Base-by-base conservation (phyloP, 164 flowering plant genomes). In the Vitis vinifera region DNA sequence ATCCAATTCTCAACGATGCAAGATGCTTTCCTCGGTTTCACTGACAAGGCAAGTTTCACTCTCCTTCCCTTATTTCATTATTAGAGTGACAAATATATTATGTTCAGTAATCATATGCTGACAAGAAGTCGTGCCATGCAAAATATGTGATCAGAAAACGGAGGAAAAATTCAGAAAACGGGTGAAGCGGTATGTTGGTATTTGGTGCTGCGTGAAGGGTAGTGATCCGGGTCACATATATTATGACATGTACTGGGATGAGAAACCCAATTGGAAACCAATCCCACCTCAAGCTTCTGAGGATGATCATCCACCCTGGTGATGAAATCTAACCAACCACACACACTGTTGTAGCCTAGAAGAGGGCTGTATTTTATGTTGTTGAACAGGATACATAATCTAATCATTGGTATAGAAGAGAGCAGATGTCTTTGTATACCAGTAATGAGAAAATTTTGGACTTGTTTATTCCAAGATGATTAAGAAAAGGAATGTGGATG, bases 171-270 rank as follows among this genome's bases (percentile, higher is more conserved):
- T 95, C 88, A 84, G 97, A 78, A 80, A 69, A 4, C 93, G 99
- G 6, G 78, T 90, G 73, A 91, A 93, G 81, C 81, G 82, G 11
- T 95, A 95, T 62, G 82, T 81, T 2, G 97, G 97, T 2, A 87
- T 91, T 62, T 95, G 99, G 99, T 95, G 99, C 76, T 95, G 98
- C 60, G 90, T 91, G 55, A 79, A 71, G 55, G 56, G 80, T 62
- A 86, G 77, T 64, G 76, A 63, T 55, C 96, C 91, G 0, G 97
- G 97, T 10, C 99, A 93, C 80, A 91, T 95, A 75, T 95, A 90
- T 63, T 95, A 91, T 71, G 98, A 95, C 82, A 93, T 95, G 91
- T 95, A 87, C 81, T 95, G 99, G 99, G 99, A 95, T 70, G 97
- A 95, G 79, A 95, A 91, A 71, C 94, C 98, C 8, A 86, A 62